Percentiles rank a stretch among this genome's conserved stretches.
Evolutionary conservation across 768 basidiomycete genomes (phyloP).

Genomic region (Tubosaeta sp.): DNA sequence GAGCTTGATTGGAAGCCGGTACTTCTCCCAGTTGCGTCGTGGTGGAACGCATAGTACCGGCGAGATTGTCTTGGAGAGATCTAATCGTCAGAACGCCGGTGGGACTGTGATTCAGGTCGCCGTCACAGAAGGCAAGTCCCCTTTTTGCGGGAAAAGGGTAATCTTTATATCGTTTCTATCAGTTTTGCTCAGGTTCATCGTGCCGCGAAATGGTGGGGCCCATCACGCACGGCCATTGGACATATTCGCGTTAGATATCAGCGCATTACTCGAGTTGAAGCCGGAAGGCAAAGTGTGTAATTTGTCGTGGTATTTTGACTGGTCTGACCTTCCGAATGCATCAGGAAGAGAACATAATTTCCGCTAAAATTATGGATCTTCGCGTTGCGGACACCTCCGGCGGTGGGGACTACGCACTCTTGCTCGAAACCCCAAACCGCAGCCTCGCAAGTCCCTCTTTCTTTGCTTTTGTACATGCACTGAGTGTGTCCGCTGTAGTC

Average conservation of each 20-base stretch:
- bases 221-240: slow-evolving; percentile 45
- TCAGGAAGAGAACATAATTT: slow-evolving; percentile 70
- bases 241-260: slow-evolving; percentile 56
- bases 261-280: slow-evolving; percentile 61
- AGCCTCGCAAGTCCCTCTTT: slow-evolving; percentile 46
- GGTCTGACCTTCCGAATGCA: slow-evolving; percentile 5
- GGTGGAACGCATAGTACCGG: slow-evolving; percentile 39
- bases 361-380: slow-evolving; percentile 59
- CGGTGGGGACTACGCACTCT: slow-evolving; percentile 34
- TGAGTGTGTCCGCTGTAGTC: slow-evolving; percentile 31
- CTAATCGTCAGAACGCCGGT: slow-evolving; percentile 21
- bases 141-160: not conserved
- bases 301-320: not conserved
- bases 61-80: slow-evolving; percentile 33
- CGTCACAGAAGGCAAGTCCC: slow-evolving; percentile 39
- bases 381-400: slow-evolving; percentile 46
- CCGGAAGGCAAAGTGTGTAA: slow-evolving; percentile 62
- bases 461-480: not conserved
- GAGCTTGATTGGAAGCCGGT: slow-evolving; percentile 77
- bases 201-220: slow-evolving; percentile 43
- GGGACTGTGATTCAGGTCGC: slow-evolving; percentile 49
- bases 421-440: slow-evolving; percentile 54
- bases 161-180: not conserved
- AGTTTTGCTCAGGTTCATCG: slow-evolving; percentile 42
- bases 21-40: slow-evolving; percentile 48